A percentile compares a stretch with the other conserved stretches of the same genome.
Conservation (phyloP, 1,284 basidiomycete species). For the Pisolithus thermaeus region DNA sequence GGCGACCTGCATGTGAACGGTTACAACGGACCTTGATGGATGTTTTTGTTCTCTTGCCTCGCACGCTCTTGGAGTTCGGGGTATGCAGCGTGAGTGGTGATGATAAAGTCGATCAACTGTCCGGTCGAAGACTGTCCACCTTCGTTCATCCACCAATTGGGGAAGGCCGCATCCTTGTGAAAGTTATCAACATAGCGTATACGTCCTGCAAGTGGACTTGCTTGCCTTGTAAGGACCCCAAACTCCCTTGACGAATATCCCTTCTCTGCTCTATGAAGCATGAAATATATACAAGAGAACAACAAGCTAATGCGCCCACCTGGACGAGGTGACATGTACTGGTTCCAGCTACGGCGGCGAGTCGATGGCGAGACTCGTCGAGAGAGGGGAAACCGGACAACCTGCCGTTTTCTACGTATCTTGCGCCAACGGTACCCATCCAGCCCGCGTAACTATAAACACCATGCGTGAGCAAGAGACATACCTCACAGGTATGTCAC, state of each 20-base stretch:
- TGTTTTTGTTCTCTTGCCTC: conserved; percentile 47
- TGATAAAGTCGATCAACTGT: conserved; percentile 94
- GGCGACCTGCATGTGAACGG: not conserved
- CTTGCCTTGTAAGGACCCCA: conserved; percentile 93
- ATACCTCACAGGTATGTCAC: not conserved
- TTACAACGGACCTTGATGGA: conserved; percentile 45
- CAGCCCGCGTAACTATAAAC: conserved; percentile 86
- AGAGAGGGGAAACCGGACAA: conserved; percentile 52
- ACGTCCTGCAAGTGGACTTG: not conserved
- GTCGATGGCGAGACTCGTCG: conserved; percentile 72
- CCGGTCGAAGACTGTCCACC: conserved; percentile 98
- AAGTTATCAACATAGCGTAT: not conserved
- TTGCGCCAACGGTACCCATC: conserved; percentile 92
- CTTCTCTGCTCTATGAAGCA: conserved; percentile 63
- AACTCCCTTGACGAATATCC: conserved; percentile 86
- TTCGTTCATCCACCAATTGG: conserved; percentile 99
- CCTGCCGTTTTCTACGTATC: conserved; percentile 53
- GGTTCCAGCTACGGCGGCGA: conserved; percentile 94
- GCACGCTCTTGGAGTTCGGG: conserved; percentile 57
- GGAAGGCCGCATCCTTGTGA: conserved; percentile 75
- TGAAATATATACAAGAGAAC: conserved; percentile 2
- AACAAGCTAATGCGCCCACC: conserved; percentile 32
- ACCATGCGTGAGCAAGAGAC: conserved; percentile 1
- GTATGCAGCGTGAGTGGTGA: conserved; percentile 89
- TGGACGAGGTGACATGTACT: conserved; percentile 94